Conservation (phyloP, 148 eudicot genomes). For the Arctostaphylos glauca region DNA sequence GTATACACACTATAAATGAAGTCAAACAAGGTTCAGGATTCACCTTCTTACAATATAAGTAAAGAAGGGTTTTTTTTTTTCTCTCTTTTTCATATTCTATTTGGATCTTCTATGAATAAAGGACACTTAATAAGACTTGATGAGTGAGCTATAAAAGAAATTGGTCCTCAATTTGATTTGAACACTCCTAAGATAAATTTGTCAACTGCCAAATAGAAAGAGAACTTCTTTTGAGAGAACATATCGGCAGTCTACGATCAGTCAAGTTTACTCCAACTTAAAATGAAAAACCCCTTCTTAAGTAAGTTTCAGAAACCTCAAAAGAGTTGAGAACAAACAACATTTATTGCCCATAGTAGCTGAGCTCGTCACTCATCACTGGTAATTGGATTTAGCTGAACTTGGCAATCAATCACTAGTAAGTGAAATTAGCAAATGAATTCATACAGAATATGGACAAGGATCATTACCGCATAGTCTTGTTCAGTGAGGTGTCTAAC, state of each 20-base stretch:
- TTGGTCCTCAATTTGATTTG: background rate
- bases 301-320: background rate
- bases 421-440: background rate
- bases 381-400: background rate
- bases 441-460: background rate
- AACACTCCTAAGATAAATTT: background rate
- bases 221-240: no score
- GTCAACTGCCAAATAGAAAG: background rate
- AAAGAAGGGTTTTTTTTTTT: background rate
- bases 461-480: constrained; percentile 76
- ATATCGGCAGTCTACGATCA: background rate
- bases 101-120: background rate
- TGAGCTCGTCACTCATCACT: background rate
- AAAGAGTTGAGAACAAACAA: background rate
- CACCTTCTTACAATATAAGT: background rate
- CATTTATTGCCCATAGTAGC: background rate
- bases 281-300: background rate
- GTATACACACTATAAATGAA: background rate
- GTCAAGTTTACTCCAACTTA: background rate
- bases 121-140: background rate
- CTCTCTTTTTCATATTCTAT: background rate
- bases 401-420: background rate
- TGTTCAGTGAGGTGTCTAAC: constrained; percentile 79
- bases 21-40: background rate
- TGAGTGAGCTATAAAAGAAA: background rate